Evolutionary conservation across 2,329 filamentous ascomycete species (phyloP), one percentile per base, ranked within the genome.

Genomic region (Ceratocystis lukuohia): DNA sequence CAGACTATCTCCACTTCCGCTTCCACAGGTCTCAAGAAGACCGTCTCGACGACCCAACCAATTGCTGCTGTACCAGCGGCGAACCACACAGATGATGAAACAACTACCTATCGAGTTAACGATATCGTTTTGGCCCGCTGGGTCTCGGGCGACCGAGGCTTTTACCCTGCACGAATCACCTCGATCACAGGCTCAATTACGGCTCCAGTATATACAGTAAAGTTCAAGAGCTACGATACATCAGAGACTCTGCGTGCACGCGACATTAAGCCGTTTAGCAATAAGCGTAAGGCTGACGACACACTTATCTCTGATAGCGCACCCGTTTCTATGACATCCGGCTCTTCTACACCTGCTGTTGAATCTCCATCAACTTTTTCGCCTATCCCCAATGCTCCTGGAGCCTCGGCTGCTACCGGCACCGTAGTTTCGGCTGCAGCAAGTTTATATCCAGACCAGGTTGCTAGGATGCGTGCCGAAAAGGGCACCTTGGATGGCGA

Each of bases 141-240:
- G 90, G 79, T 88, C 61, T 88, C 90, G 8, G 91, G 91, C 65
- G 94, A 99, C 76, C 91, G 89, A 73, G 83, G 84, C 28, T 96
- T 92, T 77, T 97, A 97, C 77, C 88, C 91, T 59, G 94, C 92
- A 53, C 87, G 90, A 72, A 96, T 99, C 75, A 93, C 91, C 64
- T 92, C 89, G 64, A 92, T 96, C 71, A 96, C 93, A 25, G 94
- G 94, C 67, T 96, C 91, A 7, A 87, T 88, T n/a, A 88, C 86
- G 56, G 89, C 90, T 64, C 93, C 92, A 45, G 89, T 96, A 69
- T 99, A 96, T 75, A 88, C 90, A 61, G 92, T 99, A 75, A 94
- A 89, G 71, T 99, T 97, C 80, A 93, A 95, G 77, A 89, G 85
- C 72, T 97, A 97, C 77, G 84, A 87, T 69, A 91, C 83, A 25